phyloP scores from a whole-genome alignment of 345 rosid species.

The thale cress (Arabidopsis thaliana) region DNA sequence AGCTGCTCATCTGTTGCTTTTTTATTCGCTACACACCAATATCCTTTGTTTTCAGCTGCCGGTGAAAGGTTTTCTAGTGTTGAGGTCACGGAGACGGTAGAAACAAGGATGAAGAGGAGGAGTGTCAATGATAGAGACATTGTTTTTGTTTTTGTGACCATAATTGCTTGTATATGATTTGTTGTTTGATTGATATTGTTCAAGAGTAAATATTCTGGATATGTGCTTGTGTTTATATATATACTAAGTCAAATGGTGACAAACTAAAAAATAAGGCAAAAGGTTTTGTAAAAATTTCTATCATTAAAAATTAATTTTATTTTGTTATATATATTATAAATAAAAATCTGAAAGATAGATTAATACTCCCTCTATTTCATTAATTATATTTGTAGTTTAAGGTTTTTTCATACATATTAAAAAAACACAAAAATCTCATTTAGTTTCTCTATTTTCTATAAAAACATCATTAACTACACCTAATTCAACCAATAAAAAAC shows the following conservation, averaged over 20 bases:
- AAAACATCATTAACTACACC: no score
- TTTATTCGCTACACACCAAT: constrained; percentile 25
- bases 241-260: not conserved
- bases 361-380: not conserved
- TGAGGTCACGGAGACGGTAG: not conserved
- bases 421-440: no score
- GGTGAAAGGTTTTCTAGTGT: constrained; percentile 9
- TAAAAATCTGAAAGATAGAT: not conserved
- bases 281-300: not conserved
- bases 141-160: constrained; percentile 10
- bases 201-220: not conserved
- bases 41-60: not conserved
- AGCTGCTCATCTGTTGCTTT: constrained; percentile 19
- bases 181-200: not conserved
- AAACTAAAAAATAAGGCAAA: not conserved
- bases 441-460: no score
- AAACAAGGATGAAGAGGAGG: constrained; percentile 12
- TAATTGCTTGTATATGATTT: not conserved
- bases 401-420: no score
- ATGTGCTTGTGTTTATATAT: not conserved
- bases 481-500: no score
- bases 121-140: constrained; percentile 4
- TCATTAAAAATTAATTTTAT: not conserved
- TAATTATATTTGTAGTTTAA: no score
- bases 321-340: not conserved